phyloP scores from a whole-genome alignment of 208 protist species.

The Trypanosoma theileri region DNA sequence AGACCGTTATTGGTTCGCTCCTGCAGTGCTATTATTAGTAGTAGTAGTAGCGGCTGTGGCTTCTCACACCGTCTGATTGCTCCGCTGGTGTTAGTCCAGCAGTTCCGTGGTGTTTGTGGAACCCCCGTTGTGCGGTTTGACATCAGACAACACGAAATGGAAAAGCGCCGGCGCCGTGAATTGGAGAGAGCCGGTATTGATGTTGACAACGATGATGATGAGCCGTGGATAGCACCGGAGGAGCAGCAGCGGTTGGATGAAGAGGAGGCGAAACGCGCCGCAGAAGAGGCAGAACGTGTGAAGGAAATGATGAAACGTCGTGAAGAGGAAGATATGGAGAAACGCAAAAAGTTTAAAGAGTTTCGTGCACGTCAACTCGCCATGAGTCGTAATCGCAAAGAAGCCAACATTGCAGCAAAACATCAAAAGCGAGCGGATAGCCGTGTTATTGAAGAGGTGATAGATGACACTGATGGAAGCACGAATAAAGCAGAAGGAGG shows the following conservation, averaged over 20 bases:
- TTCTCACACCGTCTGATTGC: neutral
- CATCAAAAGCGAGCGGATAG: constrained; percentile 26
- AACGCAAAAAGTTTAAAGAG: constrained; percentile 73
- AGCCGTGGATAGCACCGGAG: constrained; percentile 67
- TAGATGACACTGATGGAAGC: constrained; percentile 23
- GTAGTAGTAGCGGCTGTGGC: no score
- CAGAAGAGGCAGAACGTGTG: constrained; percentile 57
- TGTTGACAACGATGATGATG: constrained; percentile 44
- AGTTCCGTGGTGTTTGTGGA: constrained; percentile 15
- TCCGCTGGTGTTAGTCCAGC: neutral
- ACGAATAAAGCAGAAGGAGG: neutral
- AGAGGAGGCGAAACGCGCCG: constrained; percentile 42
- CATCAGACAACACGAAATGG: constrained; percentile 72
- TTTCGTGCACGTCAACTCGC: constrained; percentile 73
- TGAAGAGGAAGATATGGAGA: constrained; percentile 58
- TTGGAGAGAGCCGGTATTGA: constrained; percentile 72
- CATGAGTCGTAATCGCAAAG: constrained; percentile 74
- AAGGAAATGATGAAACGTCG: constrained; percentile 57
- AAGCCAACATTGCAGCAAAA: constrained; percentile 46
- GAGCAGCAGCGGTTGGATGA: constrained; percentile 76
- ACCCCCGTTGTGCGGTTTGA: constrained; percentile 58
- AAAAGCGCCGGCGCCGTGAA: constrained; percentile 68
- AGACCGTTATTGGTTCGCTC: neutral
- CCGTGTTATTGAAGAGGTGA: constrained; percentile 29
- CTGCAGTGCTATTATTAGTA: no score